Base-by-base conservation (phyloP, 768 basidiomycete genomes). In the Trametes sanguinea region DNA sequence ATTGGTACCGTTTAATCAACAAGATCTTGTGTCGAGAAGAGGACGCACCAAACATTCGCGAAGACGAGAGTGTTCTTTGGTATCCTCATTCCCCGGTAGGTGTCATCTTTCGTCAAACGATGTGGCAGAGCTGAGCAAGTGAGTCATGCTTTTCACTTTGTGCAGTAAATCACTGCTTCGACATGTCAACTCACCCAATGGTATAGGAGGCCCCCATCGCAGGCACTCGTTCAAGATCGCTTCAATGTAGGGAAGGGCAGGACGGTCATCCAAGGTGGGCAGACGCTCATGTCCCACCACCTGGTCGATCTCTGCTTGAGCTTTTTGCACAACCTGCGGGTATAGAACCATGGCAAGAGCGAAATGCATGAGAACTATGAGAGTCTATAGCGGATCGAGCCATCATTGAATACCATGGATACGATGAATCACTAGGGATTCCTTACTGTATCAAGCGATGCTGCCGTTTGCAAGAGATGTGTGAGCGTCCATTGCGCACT, bases 301-400 rank as follows among this genome's bases (percentile, higher is more conserved):
- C 1, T 29, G n/a, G 64, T 77, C 73, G n/a, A 78, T 67, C 39
- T 68, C 62, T 13, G 54, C 60, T 45, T 74, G 76, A 2, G 74
- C 76, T 39, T 63, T 70, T 32, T 27, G 58, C 56, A 72, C 68
- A 27, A 68, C 62, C 7, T 71, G 67, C 2, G 74, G 77, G 57
- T 73, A 68, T 14, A 68, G 66, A 4, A 69, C 65, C 76, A 77
- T 77, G 3, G 75, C 73, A 27, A 75, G 71, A n/a, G 76, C 35
- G 55, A 78, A 76, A 4, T 63, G 71, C 39, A 63, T 65, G 11
- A 78, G 61, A 7, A 64, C 55, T 4, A 35, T 48, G 45, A 56
- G 55, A 0, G 33, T 56, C 55, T 56, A 22, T 10, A 6, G 32
- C 13, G 7, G 72, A 68, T 2, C 66, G 33, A 32, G n/a, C 6